Evolutionary conservation across 2,329 filamentous ascomycete genomes (phyloP), one percentile per base, ranked within the genome.

Genomic region (Pseudogymnoascus sp.): DNA sequence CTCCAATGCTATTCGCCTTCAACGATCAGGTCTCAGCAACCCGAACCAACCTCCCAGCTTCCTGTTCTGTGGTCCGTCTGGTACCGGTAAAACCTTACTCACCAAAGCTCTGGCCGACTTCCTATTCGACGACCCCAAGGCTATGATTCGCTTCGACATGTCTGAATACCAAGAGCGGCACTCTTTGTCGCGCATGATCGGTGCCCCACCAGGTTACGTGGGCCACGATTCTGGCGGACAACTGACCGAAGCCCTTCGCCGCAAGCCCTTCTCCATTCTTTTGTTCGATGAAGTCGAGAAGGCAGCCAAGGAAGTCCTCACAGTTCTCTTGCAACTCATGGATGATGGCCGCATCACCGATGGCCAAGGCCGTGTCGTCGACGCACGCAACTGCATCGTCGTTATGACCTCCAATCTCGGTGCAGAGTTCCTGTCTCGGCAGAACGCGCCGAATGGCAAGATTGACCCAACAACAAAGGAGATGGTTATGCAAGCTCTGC

Each of bases 81-180:
- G 95, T 81, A 99, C 95, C 11, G 95, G 95, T 81, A 99, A 99
- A 80, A 99, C 95, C 16, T 81, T 99, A 19, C 86, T 99, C 64
- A 98, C 93, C 68, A 99, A 99, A 78, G 95, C 93, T 14, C 83
- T 99, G 65, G 95, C 95, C 59, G 95, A 99, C 76, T 99, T 99
- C 80, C 82, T 99, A 28, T 99, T 99, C 79, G 95, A 99, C 74
- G 95, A 99, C 70, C 79, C 93, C 26, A 97, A 97, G 80, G 82
- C 93, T 35, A 98, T 99, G 95, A 96, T 99, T 71, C 89, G 95
- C 40, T 96, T 99, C 79, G 95, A 99, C 75, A 99, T 99, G 95
- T 98, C 93, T 4, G 95, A 99, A 77, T 99, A 99, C 76, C 96
- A 99, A 77, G 95, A 99, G 77, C 89, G 93, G 4, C 95, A 99